phyloP scores from a whole-genome alignment of 2,329 filamentous ascomycete species.

The Botrytis sinoallii region DNA sequence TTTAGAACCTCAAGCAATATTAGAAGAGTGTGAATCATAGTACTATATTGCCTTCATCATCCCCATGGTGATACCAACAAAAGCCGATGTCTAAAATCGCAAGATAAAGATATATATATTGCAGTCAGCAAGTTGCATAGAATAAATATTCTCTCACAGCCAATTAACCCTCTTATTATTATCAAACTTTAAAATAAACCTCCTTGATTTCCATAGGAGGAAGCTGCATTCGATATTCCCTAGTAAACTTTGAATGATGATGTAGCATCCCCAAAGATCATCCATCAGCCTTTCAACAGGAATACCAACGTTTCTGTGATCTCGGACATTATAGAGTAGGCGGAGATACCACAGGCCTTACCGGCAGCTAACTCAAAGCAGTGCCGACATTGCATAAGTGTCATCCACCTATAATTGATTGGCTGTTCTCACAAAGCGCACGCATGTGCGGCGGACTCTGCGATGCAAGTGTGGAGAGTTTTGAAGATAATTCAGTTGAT shows the following conservation, averaged over 20 bases:
- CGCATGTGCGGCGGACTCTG: not conserved
- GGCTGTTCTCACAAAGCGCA: not conserved
- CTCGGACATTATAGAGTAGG: too few species aligned
- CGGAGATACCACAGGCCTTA: not conserved
- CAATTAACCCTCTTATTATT: not conserved
- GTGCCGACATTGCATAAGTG: not conserved
- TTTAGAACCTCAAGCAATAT: too few species aligned
- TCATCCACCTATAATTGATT: not conserved
- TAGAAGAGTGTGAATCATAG: too few species aligned
- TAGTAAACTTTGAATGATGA: fast-evolving
- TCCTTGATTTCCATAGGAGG: not conserved
- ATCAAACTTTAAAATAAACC: fast-evolving
- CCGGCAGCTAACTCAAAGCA: not conserved
- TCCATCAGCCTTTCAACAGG: not conserved
- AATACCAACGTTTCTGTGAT: not conserved
- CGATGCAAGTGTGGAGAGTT: not conserved
- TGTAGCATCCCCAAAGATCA: not conserved
- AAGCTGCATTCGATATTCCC: not conserved
- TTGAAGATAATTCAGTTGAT: too few species aligned
- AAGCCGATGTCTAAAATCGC: not conserved
- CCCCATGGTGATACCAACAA: too few species aligned
- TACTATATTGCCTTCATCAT: too few species aligned
- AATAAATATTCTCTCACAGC: not conserved
- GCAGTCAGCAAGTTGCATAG: not conserved
- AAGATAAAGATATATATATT: not conserved